Percentiles rank a stretch among this genome's conserved stretches.
Evolutionary conservation across 768 basidiomycete genomes (phyloP).

Genomic region (Pleurotus djamor): DNA sequence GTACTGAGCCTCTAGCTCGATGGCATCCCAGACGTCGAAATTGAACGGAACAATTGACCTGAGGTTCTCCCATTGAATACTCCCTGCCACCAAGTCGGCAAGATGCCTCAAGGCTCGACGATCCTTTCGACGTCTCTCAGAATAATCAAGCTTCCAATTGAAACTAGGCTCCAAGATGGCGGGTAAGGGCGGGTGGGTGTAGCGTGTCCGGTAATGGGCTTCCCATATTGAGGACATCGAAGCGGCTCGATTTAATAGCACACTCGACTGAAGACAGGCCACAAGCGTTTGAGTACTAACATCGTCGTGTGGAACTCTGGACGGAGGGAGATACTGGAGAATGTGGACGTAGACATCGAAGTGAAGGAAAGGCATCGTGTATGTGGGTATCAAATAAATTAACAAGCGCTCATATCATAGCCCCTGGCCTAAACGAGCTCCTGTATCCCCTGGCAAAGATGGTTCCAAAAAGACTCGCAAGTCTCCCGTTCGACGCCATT

Average conservation of each 20-base stretch:
- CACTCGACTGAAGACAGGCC: conserved; percentile 35
- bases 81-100: conserved; percentile 33
- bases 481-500: conserved; percentile 67
- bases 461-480: conserved; percentile 67
- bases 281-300: conserved; percentile 27
- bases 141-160: conserved; percentile 48
- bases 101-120: conserved; percentile 34
- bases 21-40: conserved; percentile 56
- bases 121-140: conserved; percentile 43
- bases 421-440: conserved; percentile 42
- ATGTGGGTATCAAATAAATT: background rate
- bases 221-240: conserved; percentile 44
- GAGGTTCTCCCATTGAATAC: conserved; percentile 32
- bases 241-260: conserved; percentile 42
- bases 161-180: conserved; percentile 17
- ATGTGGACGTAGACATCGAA: conserved; percentile 26
- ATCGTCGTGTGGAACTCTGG: conserved; percentile 17
- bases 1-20: conserved; percentile 36
- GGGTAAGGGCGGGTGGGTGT: conserved; percentile 27
- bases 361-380: conserved; percentile 13
- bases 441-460: conserved; percentile 50
- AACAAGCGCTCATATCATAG: background rate
- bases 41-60: conserved; percentile 39
- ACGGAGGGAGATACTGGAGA: conserved; percentile 16
- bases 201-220: conserved; percentile 48